Evolutionary conservation across 192 early-diverging fungal species (phyloP), one percentile per base, ranked within the genome.

Genomic region (Backusella sp.): DNA sequence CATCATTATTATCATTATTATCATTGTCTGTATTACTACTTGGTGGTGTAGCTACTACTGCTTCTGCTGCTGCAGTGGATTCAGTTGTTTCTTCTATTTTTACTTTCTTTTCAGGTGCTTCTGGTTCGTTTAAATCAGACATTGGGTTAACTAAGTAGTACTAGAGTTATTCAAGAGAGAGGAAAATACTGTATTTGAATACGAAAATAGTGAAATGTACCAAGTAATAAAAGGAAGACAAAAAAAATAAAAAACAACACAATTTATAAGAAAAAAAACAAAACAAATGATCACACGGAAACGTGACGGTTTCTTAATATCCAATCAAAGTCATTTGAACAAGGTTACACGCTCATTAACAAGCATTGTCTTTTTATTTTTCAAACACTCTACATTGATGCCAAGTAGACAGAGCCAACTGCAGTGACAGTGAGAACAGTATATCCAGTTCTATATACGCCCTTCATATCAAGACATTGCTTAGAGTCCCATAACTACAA

Each of bases 391-490:
- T 77, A 83, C 44, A 83, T 71, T 15, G 73, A 71, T 44, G 82
- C 78, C 12, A 83, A 42, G 39, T 83, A 83, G 14, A 77, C 35
- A 68, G 78, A 62, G 52, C 73, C 72, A 72, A 72, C 44, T 46
- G 59, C 70, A 53, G 82, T 74, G 21, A 59, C 49, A 69, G 77
- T 91, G 19, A 96, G 73, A 65, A 94, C 93, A 34, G 82, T 83
- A 70, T 95, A 96, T 19, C 95, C 97, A 0, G 93, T 94, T 6
- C 82, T 83, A 81, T 93, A 92, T 4, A 98, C 96, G 30, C 89
- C 92, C 83, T 93, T 87, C 68, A 95, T 80, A 70, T 83, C 91
- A 72, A 98, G 85, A 15, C 68, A 77, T 73, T 79, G 79, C 14
- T 87, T 88, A 73, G 92, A 88, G 79, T 98, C 97, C 97, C 96